Conservation (phyloP, 371 early-diverging fungal species). For the Mucor sp. region DNA sequence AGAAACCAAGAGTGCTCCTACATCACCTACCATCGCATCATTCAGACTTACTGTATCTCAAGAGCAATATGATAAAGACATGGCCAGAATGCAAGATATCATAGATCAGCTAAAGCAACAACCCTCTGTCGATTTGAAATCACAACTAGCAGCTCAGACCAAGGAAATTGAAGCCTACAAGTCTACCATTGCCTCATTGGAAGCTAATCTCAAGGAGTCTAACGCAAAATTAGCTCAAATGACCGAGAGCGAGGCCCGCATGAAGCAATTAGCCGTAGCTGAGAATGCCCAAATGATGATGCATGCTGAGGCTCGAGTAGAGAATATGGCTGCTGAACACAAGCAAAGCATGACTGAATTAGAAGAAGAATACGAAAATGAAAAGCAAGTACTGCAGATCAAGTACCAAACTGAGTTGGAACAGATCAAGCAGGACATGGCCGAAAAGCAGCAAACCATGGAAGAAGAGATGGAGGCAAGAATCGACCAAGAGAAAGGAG, state of each 20-base stretch:
- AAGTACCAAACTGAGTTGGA: slow-evolving; percentile 28
- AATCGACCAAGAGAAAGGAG: neutral
- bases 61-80: slow-evolving; percentile 5
- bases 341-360: slow-evolving; percentile 26
- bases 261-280: slow-evolving; percentile 24
- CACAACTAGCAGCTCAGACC: neutral
- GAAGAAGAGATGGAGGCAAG: neutral
- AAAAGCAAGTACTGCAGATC: slow-evolving; percentile 31
- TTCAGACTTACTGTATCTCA: neutral
- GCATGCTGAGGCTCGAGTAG: slow-evolving; percentile 33
- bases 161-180: neutral
- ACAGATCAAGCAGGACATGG: neutral
- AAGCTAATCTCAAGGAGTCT: slow-evolving; percentile 1
- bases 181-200: neutral
- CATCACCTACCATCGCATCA: slow-evolving; percentile 9
- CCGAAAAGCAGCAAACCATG: neutral
- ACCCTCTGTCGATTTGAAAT: neutral
- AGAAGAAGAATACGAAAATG: slow-evolving; percentile 18
- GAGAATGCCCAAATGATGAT: slow-evolving; percentile 30
- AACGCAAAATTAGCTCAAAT: slow-evolving; percentile 2
- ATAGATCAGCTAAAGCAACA: neutral
- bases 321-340: slow-evolving; percentile 32
- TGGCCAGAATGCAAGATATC: neutral
- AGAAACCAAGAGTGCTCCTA: slow-evolving; percentile 20
- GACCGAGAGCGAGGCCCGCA: neutral